Evolutionary conservation across 1,139 yeast species (phyloP), one percentile per base, ranked within the genome.

Genomic region (Suhomyces yuchorum): DNA sequence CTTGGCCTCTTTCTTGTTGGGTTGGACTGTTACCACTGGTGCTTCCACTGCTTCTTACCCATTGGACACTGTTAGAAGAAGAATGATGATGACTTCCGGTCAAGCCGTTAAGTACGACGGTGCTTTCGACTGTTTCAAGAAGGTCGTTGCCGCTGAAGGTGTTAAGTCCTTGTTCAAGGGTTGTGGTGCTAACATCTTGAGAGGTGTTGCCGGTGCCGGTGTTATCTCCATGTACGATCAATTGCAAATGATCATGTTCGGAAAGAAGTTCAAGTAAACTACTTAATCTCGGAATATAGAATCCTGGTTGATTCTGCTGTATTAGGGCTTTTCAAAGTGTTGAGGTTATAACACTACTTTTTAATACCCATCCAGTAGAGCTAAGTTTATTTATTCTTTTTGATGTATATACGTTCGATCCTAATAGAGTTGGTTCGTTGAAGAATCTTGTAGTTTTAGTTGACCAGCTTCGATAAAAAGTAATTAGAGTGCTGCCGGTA

Each of bases 161-260:
- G 63, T 75, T 62, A 57, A 55, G 44, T 74, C 80, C 60, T 73
- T 75, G 67, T 75, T 75, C 78, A 75, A 75, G 73, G 80, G 80
- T 69, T 75, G 80, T 67, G 77, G 76, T 73, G 80, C 80, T 65
- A 75, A 75, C 78, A 75, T 75, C 75, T 73, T 75, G 68, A 75
- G 80, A 75, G 80, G 80, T 75, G 79, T 75, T 64, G 80, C 80
- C 67, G 78, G 79, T 71, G 80, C 80, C 63, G 79, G 79, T 73
- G 80, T 75, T 59, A 74, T 75, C 68, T 75, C 80, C 71, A 58
- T 75, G 69, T 75, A 75, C 68, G 80, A 75, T 68, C 80, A 75
- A 68, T 72, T 75, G 65, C 80, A 75, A 67, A 73, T 75, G 60
- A 68, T 75, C 68, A 32, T 75, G 50, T 73, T 75, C 66, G 80